phyloP scores from a whole-genome alignment of 164 flowering plant species.

The Dillenia turbinata region DNA sequence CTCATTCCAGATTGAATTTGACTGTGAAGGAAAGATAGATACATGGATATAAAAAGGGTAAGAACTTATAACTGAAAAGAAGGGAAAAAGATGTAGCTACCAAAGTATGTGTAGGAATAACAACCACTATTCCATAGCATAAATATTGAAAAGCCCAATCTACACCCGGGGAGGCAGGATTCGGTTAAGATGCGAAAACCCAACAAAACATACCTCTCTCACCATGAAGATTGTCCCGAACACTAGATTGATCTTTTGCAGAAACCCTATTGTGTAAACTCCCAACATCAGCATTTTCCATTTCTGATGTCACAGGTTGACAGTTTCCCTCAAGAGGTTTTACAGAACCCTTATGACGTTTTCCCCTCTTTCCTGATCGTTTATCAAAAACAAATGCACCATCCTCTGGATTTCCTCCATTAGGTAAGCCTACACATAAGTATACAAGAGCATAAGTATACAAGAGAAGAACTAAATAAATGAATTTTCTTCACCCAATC shows the following conservation, averaged over 20 bases:
- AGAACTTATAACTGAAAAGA: too few species aligned
- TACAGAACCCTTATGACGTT: constrained; percentile 39
- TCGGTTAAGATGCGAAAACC: background rate
- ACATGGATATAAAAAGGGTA: too few species aligned
- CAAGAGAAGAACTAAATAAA: background rate
- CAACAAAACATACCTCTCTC: constrained; percentile 31
- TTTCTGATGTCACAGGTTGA: constrained; percentile 29
- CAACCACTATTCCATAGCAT: background rate
- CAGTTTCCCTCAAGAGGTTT: constrained; percentile 40
- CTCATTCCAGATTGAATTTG: too few species aligned
- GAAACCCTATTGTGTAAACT: constrained; percentile 14
- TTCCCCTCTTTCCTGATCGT: constrained; percentile 43
- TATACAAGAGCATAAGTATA: constrained; percentile 3
- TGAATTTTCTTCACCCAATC: background rate
- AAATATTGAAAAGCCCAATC: background rate
- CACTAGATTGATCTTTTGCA: constrained; percentile 24
- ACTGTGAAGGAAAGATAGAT: too few species aligned
- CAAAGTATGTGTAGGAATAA: background rate
- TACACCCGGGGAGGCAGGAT: background rate
- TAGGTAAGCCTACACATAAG: constrained; percentile 33
- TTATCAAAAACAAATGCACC: constrained; percentile 33
- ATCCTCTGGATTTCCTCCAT: constrained; percentile 33
- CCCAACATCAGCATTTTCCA: constrained; percentile 32
- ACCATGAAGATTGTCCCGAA: constrained; percentile 14
- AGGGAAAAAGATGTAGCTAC: too few species aligned